Evolutionary conservation across 305 asterid species (phyloP).

Genomic region (Fraxinus ornus): DNA sequence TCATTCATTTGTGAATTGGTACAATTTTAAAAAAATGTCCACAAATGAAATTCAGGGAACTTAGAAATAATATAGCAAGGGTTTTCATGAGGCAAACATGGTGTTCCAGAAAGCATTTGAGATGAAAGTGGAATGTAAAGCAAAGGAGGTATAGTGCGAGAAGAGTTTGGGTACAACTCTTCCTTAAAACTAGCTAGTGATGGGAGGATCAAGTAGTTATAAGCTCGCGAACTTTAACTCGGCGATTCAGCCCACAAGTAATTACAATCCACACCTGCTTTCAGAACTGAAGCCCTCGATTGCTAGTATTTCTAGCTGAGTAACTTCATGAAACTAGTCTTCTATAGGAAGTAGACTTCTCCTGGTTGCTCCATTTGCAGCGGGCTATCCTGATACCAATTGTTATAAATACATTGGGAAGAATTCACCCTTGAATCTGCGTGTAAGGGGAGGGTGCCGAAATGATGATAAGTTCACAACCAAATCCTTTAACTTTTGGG

Average conservation of each 20-base stretch:
- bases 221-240: neutral
- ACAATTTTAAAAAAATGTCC: neutral
- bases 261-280: neutral
- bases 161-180: neutral
- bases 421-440: neutral
- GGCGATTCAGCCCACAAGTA: neutral
- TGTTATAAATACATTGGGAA: neutral
- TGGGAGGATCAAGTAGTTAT: neutral
- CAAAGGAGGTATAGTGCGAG: neutral
- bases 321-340: neutral
- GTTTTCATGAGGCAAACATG: neutral
- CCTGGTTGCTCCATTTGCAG: neutral
- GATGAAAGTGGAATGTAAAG: slow-evolving; percentile 5
- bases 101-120: slow-evolving; percentile 3
- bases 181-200: neutral
- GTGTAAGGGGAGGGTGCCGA: neutral
- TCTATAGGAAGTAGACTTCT: neutral
- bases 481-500: neutral
- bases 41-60: neutral
- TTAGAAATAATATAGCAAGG: neutral
- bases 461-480: neutral
- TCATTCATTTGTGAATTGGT: neutral
- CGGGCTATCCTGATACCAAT: neutral
- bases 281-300: neutral
- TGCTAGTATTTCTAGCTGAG: neutral